Evolutionary conservation across 129 eudicot species (phyloP).

Genomic region (Chrysanthemum makinoi): DNA sequence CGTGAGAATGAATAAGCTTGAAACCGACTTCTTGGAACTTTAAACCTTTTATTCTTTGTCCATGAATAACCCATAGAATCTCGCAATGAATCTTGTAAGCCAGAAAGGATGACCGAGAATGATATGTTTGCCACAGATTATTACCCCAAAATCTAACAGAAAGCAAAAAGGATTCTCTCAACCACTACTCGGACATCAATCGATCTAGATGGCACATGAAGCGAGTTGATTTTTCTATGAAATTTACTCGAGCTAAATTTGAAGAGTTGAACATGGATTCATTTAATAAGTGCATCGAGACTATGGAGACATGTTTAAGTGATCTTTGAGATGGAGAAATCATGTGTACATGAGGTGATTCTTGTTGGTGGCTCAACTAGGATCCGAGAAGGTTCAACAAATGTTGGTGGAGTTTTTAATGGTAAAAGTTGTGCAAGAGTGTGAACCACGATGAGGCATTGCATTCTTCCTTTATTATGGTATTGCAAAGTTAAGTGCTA

Average conservation of each 20-base stretch:
- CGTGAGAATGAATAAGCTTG: too few species aligned
- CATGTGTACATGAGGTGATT: conserved; percentile 17
- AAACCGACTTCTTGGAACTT: too few species aligned
- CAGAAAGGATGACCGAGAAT: too few species aligned
- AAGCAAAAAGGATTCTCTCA: conserved; percentile 22
- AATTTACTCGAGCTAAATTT: conserved; percentile 23
- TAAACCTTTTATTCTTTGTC: too few species aligned
- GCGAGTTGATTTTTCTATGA: conserved; percentile 17
- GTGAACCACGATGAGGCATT: conserved; percentile 22
- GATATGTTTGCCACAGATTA: too few species aligned
- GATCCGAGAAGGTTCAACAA: conserved; percentile 4
- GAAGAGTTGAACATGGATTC: conserved; percentile 20
- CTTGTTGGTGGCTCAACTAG: conserved; percentile 28
- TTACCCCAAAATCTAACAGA: too few species aligned
- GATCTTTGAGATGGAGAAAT: conserved; percentile 18
- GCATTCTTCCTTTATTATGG: too few species aligned
- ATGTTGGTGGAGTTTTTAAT: not conserved
- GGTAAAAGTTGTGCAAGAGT: conserved; percentile 19
- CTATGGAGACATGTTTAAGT: not conserved
- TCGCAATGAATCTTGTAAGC: too few species aligned
- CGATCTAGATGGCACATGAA: conserved; percentile 20
- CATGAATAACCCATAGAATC: too few species aligned
- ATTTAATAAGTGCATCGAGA: not conserved
- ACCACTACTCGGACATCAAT: conserved; percentile 11
- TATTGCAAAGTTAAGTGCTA: conserved; percentile 10